Evolutionary conservation across 106 monocot species (phyloP), one percentile per base, ranked within the genome.

Genomic region (Posidonia australis): DNA sequence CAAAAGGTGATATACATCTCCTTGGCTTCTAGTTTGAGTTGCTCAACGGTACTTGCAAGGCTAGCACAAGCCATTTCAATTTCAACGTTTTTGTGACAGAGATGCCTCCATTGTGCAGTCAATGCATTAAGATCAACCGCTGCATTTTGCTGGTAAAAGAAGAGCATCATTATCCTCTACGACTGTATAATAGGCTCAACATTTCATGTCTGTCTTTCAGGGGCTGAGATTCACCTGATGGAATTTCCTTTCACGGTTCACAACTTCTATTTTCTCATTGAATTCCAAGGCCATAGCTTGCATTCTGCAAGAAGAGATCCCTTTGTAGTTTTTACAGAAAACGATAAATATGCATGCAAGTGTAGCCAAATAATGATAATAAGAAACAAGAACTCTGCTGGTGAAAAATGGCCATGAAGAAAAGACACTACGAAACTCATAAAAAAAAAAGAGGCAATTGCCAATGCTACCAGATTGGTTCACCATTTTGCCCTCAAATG

Each of bases 201-300:
- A 54, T 26, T 36, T 36, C 36, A 7, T 19, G 57, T n/a, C 19
- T 72, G 14, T 28, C 22, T 72, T 20, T 32, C 2, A 54, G 48
- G 57, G 13, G 1, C 30, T 67, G 4, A 26, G 43, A 20, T 44
- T 58, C 60, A 90, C 96, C 87, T 98, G 96, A 61, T 90, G 90
- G 31, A 87, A 90, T 73, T 96, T 96, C 51, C 94, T 86, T 62
- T 90, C 90, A 12, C 86, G 80, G 52, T 96, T 96, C 55, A 87
- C 86, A 49, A 60, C 72, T 79, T 90, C 94, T 67, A 87, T 90
- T 74, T 60, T 84, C 67, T 82, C 76, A 68, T 90, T 78, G 60
- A 82, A 82, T 59, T 83, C 84, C 58, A 70, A n/a, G 36, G 90
- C 86, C 58, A 75, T 61, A n/a, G 72, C 71, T 67, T 96, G 90